Percentiles rank a stretch among this genome's conserved stretches.
phyloP scores from a whole-genome alignment of 1,139 yeast species.

The Nakaseomyces delphensis region DNA sequence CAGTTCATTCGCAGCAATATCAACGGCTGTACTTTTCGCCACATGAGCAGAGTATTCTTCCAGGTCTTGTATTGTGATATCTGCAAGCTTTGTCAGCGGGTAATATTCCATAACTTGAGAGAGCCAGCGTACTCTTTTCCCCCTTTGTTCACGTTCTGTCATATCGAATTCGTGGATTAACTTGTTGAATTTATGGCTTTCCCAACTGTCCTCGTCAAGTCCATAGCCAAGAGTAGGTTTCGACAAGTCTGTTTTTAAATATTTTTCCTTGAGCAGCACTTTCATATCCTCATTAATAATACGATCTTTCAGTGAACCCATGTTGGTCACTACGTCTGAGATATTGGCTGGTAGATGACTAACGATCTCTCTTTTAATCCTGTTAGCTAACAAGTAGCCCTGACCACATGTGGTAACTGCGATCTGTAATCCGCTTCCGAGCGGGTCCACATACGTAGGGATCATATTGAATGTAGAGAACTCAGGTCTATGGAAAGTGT shows the following conservation, averaged over 20 bases:
- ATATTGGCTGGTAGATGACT: conserved; percentile 60
- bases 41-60: conserved; percentile 11
- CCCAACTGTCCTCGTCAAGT: conserved; percentile 66
- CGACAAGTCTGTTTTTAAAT: conserved; percentile 16
- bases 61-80: conserved; percentile 23
- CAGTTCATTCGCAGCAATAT: not conserved
- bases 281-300: conserved; percentile 48
- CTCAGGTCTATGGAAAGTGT: conserved; percentile 65
- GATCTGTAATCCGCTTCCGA: conserved; percentile 51
- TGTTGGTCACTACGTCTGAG: conserved; percentile 55
- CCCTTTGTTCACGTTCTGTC: conserved; percentile 44
- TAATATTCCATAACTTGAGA: conserved; percentile 87
- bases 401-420: conserved; percentile 84
- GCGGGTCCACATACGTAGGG: conserved; percentile 64
- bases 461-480: conserved; percentile 68
- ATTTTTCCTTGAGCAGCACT: conserved; percentile 15
- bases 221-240: conserved; percentile 36
- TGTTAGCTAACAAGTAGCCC: conserved; percentile 79
- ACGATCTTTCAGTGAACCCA: conserved; percentile 54
- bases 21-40: not conserved
- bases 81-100: conserved; percentile 59
- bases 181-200: conserved; percentile 47
- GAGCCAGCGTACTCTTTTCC: conserved; percentile 71
- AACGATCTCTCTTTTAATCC: conserved; percentile 69
- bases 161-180: conserved; percentile 54